These are phyloP conservation scores for Fusarium tanahbumbuense DNA, from an alignment of 2,329 filamentous ascomycete species.

Conservation along the genomic window DNA sequence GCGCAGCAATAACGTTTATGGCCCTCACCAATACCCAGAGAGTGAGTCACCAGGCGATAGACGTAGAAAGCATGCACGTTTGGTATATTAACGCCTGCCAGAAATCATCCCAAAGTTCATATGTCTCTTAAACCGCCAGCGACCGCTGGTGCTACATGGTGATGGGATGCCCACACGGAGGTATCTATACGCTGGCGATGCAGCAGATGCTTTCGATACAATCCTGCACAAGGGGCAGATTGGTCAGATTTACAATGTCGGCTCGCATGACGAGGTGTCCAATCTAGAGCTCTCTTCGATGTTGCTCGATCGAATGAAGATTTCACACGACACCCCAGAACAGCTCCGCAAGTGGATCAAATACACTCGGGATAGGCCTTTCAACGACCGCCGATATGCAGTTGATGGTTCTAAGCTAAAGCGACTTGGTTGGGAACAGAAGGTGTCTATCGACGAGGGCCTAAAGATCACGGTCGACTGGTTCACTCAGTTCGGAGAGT, in stretches of 20 bases:
- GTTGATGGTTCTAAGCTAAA: constrained; percentile 76
- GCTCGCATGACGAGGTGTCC: constrained; percentile 80
- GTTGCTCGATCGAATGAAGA: constrained; percentile 71
- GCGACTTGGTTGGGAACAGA: constrained; percentile 76
- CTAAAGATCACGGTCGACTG: constrained; percentile 74
- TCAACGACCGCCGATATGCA: constrained; percentile 80
- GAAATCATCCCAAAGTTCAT: constrained; percentile 88
- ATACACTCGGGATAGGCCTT: constrained; percentile 81
- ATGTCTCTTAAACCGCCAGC: constrained; percentile 73
- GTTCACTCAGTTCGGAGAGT: constrained; percentile 74
- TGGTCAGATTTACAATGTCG: constrained; percentile 85
- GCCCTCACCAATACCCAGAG: constrained; percentile 85
- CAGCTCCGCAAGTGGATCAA: constrained; percentile 74
- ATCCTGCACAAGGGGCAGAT: constrained; percentile 81
- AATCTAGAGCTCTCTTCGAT: constrained; percentile 76
- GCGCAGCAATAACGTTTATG: constrained; percentile 86
- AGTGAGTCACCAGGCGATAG: constrained; percentile 63
- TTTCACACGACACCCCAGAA: constrained; percentile 61
- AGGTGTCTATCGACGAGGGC: constrained; percentile 72
- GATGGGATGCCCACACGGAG: constrained; percentile 79
- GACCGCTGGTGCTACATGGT: constrained; percentile 79
- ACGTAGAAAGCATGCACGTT: not conserved
- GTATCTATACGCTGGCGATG: constrained; percentile 83
- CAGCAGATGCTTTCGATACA: constrained; percentile 84
- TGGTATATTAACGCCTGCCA: constrained; percentile 48